Evolutionary conservation across 2,329 filamentous ascomycete genomes (phyloP), one percentile per base, ranked within the genome.

Genomic region (Fusarium sambucinum): DNA sequence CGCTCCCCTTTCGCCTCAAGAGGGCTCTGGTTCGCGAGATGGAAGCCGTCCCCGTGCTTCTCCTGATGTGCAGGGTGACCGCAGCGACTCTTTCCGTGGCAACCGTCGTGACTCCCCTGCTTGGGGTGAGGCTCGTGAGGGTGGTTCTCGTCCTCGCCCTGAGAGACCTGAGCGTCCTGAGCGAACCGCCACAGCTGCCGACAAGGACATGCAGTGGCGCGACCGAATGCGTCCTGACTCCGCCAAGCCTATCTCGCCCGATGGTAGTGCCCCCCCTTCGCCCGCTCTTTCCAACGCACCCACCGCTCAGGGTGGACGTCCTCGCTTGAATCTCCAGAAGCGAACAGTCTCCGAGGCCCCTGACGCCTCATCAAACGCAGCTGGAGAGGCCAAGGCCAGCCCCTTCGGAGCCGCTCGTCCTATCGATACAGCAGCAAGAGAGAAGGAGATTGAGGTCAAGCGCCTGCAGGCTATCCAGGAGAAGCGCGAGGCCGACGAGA

Each of bases 161-260:
- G 85, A 85, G 52, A 88, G 92, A 65, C 89, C 91, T 75, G 92
- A 94, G 73, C 88, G 89, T 65, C 87, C 90, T 14, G 85, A 86
- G 77, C 88, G 92, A 72, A 85, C 86, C 51, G 92, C 92, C 23
- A 98, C 92, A 58, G 96, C 96, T 40, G 92, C 96, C 50, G 96
- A 99, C 63, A 88, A 92, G 76, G 96, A 98, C 78, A 96, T 90
- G 81, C 90, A 97, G 81, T 99, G 96, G 96, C 91, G 96, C 74
- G 85, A 87, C 71, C 92, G 87, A 80, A 98, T 98, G 94, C 91
- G 89, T 71, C 93, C 95, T n/a, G 94, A 96, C 74, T 78, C 80
- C 74, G 78, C 80, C 48, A 88, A 88, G 78, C 89, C 90, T 14
- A 86, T 90, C 23, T 86, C 86, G 37, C 91, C 90, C 54, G 92